These are phyloP conservation scores for Acer yangbiense DNA, from an alignment of 345 rosid species.

Conservation along the genomic window DNA sequence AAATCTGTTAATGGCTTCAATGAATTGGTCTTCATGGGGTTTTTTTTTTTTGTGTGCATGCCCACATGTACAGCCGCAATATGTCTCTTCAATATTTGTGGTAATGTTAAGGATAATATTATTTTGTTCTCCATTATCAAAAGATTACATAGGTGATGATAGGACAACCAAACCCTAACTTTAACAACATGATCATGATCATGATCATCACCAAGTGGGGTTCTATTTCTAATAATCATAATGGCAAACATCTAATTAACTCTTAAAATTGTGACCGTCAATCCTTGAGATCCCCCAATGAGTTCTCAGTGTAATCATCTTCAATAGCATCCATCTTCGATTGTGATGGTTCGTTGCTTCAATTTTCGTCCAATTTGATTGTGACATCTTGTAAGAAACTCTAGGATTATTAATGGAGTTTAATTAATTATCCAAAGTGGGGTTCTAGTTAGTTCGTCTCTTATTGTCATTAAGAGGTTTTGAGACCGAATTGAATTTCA, in stretches of 20 bases:
- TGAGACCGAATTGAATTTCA: neutral
- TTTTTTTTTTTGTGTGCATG: neutral
- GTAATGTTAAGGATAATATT: neutral
- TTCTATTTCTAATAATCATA: neutral
- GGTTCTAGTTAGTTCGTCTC: too few relatives aligned
- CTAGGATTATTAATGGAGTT: neutral
- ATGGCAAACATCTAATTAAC: neutral
- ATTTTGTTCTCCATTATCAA: slow-evolving; percentile 11
- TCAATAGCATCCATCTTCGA: neutral
- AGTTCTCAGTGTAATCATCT: neutral
- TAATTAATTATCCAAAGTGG: neutral
- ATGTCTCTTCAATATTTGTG: slow-evolving; percentile 13
- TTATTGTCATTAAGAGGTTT: too few relatives aligned
- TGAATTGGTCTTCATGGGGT: neutral
- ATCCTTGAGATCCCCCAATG: neutral
- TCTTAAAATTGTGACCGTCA: neutral
- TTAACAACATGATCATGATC: neutral
- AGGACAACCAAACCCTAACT: neutral
- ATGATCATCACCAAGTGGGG: neutral
- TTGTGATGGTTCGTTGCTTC: neutral
- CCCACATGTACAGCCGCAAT: slow-evolving; percentile 12
- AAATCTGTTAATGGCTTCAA: neutral
- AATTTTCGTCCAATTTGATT: neutral
- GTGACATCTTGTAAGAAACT: neutral
- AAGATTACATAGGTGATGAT: neutral